Percentiles rank a stretch among this genome's conserved stretches.
These are phyloP conservation scores for Porogramme epimiltina DNA, from an alignment of 1,284 basidiomycete species.

Conservation along the genomic window DNA sequence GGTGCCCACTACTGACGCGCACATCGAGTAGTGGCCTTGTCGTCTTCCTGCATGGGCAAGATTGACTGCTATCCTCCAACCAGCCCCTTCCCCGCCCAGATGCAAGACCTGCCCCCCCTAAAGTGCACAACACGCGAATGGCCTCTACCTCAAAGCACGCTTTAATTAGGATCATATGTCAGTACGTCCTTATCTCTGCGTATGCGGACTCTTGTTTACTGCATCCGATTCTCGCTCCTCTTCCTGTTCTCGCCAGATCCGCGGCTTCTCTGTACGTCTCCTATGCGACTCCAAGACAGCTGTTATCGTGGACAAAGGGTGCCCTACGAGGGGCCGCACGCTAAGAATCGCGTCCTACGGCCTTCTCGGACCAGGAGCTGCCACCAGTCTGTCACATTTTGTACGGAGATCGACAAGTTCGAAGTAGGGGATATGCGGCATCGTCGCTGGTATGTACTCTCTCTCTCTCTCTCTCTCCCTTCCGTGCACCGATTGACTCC, in stretches of 20 bases:
- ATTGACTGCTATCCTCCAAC: slow-evolving; percentile 85
- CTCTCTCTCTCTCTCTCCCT: too few species aligned
- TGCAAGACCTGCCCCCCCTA: slow-evolving; percentile 79
- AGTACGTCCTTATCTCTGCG: slow-evolving; percentile 36
- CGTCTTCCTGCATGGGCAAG: slow-evolving; percentile 87
- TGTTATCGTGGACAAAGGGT: slow-evolving; percentile 94
- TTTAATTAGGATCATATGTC: slow-evolving; percentile 71
- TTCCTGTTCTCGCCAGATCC: slow-evolving; percentile 41
- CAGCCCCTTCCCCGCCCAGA: slow-evolving; percentile 75
- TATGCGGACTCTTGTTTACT: background rate
- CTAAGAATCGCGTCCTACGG: slow-evolving; percentile 87
- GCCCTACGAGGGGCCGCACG: slow-evolving; percentile 91
- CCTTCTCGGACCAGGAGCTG: slow-evolving; percentile 62
- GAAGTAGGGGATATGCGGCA: too few species aligned
- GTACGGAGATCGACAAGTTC: slow-evolving; percentile 78
- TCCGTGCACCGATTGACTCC: too few species aligned
- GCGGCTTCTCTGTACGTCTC: slow-evolving; percentile 84
- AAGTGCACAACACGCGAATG: slow-evolving; percentile 73
- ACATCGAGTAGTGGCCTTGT: slow-evolving; percentile 81
- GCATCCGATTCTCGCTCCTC: slow-evolving; percentile 30
- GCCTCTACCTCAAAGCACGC: slow-evolving; percentile 83
- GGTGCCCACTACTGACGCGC: too few species aligned
- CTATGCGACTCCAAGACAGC: slow-evolving; percentile 92
- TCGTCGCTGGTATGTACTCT: too few species aligned
- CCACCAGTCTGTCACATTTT: slow-evolving; percentile 25